Base-by-base conservation (phyloP, 352 stramenopile species). In the Pythium dissimile region DNA sequence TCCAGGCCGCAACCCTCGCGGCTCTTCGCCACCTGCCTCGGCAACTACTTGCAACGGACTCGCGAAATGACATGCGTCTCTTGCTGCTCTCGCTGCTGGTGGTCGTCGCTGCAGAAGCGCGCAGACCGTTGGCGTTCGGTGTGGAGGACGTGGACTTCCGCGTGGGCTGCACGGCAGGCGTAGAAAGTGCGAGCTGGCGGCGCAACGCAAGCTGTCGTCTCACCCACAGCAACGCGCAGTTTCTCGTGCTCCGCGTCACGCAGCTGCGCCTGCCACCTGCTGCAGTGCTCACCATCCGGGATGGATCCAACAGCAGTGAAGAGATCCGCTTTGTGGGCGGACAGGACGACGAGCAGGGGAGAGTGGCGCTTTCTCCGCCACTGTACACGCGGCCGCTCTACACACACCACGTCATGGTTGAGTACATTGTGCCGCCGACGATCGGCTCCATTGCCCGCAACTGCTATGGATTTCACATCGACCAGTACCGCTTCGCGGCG, bases 391-490 rank as follows among this genome's bases (percentile, higher is more conserved):
- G 35, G 0, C 62, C 64, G 9, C 20, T 80, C 5, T 59, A 43
- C 13, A 31, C 58, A 2, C 50, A 31, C 1, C 43, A 53, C 30
- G 49, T 31, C 0, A 26, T 52, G 2, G 48, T 71, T 13, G 46
- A 59, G n/a, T 75, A 74, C 59, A 62, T 48, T 0, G 34, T 49
- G 11, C 43, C 57, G 5, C 8, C 20, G 9, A 20, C 37, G 21
- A 39, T 38, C 20, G 16, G 18, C 7, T 2, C 20, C 26, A 15
- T 34, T 4, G 38, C 18, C 13, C 11, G 37, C 2, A 37, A 11
- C 3, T 78, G 66, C 54, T 65, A 58, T 43, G 71, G 71, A 1
- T 75, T 80, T 27, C 37, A 54, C 30, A 77, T 80, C 18, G 69
- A 77, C 31, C 30, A 77, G 53, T 72, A 73, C 38, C 66, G 61